These are phyloP conservation scores for Cyberlindnera veronae DNA, from an alignment of 805 yeast genomes.

Conservation along the genomic window DNA sequence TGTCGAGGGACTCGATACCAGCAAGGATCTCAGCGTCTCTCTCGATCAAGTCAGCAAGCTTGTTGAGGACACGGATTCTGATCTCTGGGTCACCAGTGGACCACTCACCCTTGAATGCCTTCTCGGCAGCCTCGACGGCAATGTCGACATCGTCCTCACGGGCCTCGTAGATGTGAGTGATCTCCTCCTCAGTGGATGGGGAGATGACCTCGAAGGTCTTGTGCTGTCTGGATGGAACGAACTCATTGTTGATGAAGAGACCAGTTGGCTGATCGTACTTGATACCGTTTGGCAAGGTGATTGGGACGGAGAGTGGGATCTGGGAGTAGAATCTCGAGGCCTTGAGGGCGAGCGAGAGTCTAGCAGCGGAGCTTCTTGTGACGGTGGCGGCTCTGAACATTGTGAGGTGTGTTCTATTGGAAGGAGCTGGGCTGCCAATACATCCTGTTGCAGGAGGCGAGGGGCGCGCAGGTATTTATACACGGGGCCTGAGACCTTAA, in stretches of 20 bases:
- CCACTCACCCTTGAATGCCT: constrained; percentile 74
- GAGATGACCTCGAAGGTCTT: constrained; percentile 59
- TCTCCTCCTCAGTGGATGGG: constrained; percentile 73
- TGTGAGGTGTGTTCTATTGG: neutral
- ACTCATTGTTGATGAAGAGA: constrained; percentile 75
- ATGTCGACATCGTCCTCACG: constrained; percentile 69
- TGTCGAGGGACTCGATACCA: constrained; percentile 81
- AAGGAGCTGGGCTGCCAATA: neutral
- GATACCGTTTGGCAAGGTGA: constrained; percentile 71
- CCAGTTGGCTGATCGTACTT: constrained; percentile 79
- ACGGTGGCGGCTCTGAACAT: constrained; percentile 22
- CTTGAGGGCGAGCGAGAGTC: constrained; percentile 21
- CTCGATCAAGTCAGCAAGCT: constrained; percentile 78
- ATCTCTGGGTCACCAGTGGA: constrained; percentile 60
- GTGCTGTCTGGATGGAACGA: constrained; percentile 56
- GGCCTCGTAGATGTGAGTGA: constrained; percentile 72
- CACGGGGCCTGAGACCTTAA: no score
- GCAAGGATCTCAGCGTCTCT: constrained; percentile 71
- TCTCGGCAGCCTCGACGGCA: constrained; percentile 83
- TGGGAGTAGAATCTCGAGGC: constrained; percentile 31
- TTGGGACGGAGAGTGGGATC: constrained; percentile 41
- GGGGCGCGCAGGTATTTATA: constrained; percentile 2
- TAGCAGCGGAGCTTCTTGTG: constrained; percentile 13
- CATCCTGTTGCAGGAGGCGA: no score
- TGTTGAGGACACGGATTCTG: constrained; percentile 59